Evolutionary conservation across 495 filamentous ascomycete species (phyloP), one percentile per base, ranked within the genome.

Genomic region (Peziza echinospora): DNA sequence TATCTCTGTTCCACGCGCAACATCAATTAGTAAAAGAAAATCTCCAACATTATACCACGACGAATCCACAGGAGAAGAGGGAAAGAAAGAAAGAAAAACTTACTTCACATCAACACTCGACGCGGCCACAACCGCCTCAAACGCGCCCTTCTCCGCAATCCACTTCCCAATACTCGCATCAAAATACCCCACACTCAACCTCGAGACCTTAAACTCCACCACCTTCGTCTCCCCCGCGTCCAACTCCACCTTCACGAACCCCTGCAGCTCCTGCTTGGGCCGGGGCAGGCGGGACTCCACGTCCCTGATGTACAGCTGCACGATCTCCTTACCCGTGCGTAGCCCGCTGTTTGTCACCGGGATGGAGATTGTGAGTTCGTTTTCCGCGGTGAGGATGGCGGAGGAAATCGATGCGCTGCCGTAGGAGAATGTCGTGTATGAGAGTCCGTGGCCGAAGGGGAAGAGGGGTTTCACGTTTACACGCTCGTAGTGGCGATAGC

Each of bases 401-500:
- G n/a, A n/a, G 26, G 26, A 34, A 34, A 1, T 81, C 81, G n/a
- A n/a, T n/a, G n/a, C 28, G 28, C 28, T 16, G 10, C 73, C 72
- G 56, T 82, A 83, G 24, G 66, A 61, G 57, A 91, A 91, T 5
- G 67, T 75, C 0, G 83, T 82, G 60, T 89, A 91, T 0, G 78
- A 82, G 8, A 92, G 71, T 19, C 84, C 84, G 58, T 87, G 76
- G 40, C 84, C 83, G 55, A 92, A 91, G 41, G 77, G 67, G 63
- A 89, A 89, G 0, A 78, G 68, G 0, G 81, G 76, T 1, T 65
- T 61, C 25, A 79, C 64, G 10, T 71, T 63, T n/a, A 70, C 60
- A 41, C 75, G 73, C 58, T 92, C 83, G 64, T 84, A 92, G 63
- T 80, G 80, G 2, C 80, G 67, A 60, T 92, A 91, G 2, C 83